These are phyloP conservation scores for Colletotrichum limetticola DNA, from an alignment of 2,329 filamentous ascomycete species.

Conservation along the genomic window DNA sequence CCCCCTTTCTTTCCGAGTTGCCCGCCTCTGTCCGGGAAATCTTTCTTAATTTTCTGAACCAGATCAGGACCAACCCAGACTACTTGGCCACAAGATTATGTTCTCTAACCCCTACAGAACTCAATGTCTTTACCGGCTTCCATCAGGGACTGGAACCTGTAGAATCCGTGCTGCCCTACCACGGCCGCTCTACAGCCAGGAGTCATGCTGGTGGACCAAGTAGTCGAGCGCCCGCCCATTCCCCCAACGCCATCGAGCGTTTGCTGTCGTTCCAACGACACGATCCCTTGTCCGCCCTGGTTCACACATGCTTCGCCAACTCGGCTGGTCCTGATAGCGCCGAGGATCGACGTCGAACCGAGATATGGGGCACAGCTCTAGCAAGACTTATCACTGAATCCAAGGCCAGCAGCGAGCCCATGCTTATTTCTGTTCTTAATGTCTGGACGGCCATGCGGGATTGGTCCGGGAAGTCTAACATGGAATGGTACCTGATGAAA, in stretches of 20 bases:
- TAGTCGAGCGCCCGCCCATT: conserved; percentile 45
- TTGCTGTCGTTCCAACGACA: conserved; percentile 90
- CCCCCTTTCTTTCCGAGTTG: conserved; percentile 77
- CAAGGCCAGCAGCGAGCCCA: conserved; percentile 80
- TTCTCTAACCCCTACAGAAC: conserved; percentile 78
- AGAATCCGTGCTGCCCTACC: conserved; percentile 83
- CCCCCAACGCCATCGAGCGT: conserved; percentile 78
- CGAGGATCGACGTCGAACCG: conserved; percentile 82
- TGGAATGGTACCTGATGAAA: conserved; percentile 96
- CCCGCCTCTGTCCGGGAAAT: conserved; percentile 79
- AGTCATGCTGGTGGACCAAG: conserved; percentile 50
- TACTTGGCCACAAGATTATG: conserved; percentile 87
- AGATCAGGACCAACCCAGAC: conserved; percentile 86
- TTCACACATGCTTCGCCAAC: conserved; percentile 91
- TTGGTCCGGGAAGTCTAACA: conserved; percentile 88
- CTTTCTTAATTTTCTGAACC: conserved; percentile 81
- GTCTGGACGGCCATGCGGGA: conserved; percentile 87
- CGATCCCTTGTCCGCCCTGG: conserved; percentile 84
- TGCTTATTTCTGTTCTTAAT: conserved; percentile 86
- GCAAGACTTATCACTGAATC: conserved; percentile 83
- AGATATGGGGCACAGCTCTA: conserved; percentile 89
- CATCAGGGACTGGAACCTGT: conserved; percentile 83
- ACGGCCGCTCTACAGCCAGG: conserved; percentile 61
- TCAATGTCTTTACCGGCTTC: conserved; percentile 80
- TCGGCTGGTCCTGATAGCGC: conserved; percentile 83